Conservation (phyloP, 345 rosid species). For the Dipteronia dyeriana region DNA sequence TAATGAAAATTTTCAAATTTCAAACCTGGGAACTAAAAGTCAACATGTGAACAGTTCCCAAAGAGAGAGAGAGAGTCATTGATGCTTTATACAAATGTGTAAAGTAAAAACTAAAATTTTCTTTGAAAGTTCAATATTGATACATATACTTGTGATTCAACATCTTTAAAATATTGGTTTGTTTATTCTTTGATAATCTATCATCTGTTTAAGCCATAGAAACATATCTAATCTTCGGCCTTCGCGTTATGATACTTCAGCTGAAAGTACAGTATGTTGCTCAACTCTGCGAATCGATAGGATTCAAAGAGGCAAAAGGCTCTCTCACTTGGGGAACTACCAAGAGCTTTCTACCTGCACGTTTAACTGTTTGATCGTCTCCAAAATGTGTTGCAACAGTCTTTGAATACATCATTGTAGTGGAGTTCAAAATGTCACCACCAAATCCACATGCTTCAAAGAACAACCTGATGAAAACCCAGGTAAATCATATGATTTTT, state of each 20-base stretch:
- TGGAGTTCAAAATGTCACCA: conserved; percentile 77
- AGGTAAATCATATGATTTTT: conserved; percentile 5
- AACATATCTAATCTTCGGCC: background rate
- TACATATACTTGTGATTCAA: background rate
- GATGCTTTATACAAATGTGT: background rate
- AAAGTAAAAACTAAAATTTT: background rate
- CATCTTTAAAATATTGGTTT: background rate
- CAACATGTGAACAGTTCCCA: background rate
- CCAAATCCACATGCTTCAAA: conserved; percentile 87
- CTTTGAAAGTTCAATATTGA: background rate
- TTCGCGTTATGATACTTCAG: background rate
- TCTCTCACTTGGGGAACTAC: conserved; percentile 34
- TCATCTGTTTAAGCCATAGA: background rate
- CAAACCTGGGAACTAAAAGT: conserved; percentile 6
- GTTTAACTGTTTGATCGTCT: conserved; percentile 30
- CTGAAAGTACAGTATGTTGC: background rate
- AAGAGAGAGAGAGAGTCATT: background rate
- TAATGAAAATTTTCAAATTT: background rate
- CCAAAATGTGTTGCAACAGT: conserved; percentile 27
- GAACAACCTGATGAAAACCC: conserved; percentile 54
- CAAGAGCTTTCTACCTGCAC: conserved; percentile 40
- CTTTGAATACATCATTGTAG: conserved; percentile 81
- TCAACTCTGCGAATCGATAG: conserved; percentile 6
- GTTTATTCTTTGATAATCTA: conserved; percentile 1
- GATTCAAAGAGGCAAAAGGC: conserved; percentile 15